These are phyloP conservation scores for Aleurites moluccanus DNA, from an alignment of 441 rosid species.

Conservation along the genomic window DNA sequence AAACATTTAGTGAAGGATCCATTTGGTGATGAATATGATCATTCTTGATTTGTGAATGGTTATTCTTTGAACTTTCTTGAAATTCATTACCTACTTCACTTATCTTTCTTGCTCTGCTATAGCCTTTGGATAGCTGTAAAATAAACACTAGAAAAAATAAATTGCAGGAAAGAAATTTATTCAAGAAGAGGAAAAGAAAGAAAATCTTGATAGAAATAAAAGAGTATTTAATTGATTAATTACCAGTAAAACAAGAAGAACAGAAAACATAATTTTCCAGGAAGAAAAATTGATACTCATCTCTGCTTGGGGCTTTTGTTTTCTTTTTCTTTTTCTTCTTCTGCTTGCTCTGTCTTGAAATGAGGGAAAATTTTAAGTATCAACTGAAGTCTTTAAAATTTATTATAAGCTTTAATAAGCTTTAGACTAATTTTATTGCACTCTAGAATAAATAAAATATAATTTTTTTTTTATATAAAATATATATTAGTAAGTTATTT, in stretches of 20 bases:
- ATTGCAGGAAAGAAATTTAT: background rate
- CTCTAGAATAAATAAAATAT: background rate
- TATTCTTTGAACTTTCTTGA: background rate
- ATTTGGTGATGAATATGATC: background rate
- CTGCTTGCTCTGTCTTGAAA: background rate
- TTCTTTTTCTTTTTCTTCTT: background rate
- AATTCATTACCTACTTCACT: background rate
- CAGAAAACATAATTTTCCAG: constrained; percentile 13
- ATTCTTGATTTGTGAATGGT: constrained; percentile 10
- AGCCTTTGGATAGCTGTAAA: constrained; percentile 20
- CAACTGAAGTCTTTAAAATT: background rate
- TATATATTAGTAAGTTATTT: background rate
- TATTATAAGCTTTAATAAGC: too few species aligned
- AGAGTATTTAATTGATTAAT: background rate
- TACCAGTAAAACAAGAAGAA: constrained; percentile 34
- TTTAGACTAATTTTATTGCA: background rate
- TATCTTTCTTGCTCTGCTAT: constrained; percentile 11
- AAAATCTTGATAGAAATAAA: background rate
- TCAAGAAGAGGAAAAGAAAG: background rate
- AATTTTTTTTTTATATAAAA: too few species aligned
- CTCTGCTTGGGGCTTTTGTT: background rate
- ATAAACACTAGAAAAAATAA: background rate
- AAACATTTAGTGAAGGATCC: constrained; percentile 44
- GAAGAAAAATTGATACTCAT: constrained; percentile 29
- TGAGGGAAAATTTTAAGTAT: background rate